Percentiles rank a stretch among this genome's conserved stretches.
Conservation (phyloP, 1,284 basidiomycete genomes). For the Marasmius sp. region DNA sequence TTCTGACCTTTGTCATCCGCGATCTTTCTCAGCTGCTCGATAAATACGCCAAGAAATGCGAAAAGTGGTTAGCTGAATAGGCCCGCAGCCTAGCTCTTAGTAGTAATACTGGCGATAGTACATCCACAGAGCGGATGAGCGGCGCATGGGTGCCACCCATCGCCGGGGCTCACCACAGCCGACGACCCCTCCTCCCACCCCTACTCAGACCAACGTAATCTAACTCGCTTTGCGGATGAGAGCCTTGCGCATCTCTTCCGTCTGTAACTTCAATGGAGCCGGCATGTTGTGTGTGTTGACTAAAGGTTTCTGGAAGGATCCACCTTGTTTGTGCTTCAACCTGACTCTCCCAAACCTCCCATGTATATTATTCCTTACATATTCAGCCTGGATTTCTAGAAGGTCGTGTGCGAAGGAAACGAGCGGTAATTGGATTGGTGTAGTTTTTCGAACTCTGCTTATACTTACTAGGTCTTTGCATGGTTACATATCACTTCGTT, state of each 20-base stretch:
- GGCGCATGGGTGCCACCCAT: background rate
- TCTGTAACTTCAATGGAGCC: background rate
- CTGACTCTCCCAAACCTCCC: background rate
- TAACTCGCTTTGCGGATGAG: background rate
- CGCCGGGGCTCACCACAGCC: too few species aligned
- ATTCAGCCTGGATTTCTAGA: conserved; percentile 3
- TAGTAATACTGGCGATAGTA: background rate
- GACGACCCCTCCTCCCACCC: too few species aligned
- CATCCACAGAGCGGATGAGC: background rate
- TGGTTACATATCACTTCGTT: background rate
- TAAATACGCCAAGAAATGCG: conserved; percentile 89
- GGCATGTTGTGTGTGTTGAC: background rate
- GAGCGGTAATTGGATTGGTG: background rate
- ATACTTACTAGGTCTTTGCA: too few species aligned
- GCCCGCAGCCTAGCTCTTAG: background rate
- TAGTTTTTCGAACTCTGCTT: background rate
- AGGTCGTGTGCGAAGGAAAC: background rate
- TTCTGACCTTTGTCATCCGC: conserved; percentile 89
- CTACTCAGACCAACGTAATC: background rate
- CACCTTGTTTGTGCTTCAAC: background rate
- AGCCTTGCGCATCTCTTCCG: background rate
- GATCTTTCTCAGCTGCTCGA: conserved; percentile 84
- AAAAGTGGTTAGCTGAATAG: conserved; percentile 83
- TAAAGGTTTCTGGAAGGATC: background rate
- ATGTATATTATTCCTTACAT: conserved; percentile 2